These are phyloP conservation scores for Cercis canadensis DNA, from an alignment of 306 rosid genomes.

Conservation along the genomic window DNA sequence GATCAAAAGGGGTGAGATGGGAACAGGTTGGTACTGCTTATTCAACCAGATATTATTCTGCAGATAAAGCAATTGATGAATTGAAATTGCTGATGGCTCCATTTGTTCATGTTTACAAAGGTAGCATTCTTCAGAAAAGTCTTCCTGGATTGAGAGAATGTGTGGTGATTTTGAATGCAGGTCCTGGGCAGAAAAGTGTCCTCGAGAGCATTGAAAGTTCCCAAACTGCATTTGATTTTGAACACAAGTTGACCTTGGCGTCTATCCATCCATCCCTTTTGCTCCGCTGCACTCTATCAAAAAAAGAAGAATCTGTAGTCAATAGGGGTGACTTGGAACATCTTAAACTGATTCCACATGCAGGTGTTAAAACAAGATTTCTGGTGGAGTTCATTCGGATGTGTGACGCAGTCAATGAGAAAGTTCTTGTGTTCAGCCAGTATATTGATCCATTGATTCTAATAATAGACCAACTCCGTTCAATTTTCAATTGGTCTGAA, in stretches of 20 bases:
- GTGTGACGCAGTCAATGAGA: conserved; percentile 38
- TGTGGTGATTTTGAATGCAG: conserved; percentile 43
- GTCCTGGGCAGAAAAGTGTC: conserved; percentile 32
- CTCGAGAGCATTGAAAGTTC: conserved; percentile 29
- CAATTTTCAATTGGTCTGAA: conserved; percentile 28
- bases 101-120: conserved; percentile 49
- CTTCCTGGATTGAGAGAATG: conserved; percentile 51
- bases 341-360: conserved; percentile 22
- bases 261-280: conserved; percentile 54
- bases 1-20: background rate
- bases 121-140: conserved; percentile 41
- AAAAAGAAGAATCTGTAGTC: conserved; percentile 31
- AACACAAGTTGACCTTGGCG: conserved; percentile 34
- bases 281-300: conserved; percentile 4
- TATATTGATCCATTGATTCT: conserved; percentile 29
- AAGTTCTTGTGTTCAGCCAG: conserved; percentile 50
- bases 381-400: conserved; percentile 40
- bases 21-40: conserved; percentile 4
- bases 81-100: conserved; percentile 45
- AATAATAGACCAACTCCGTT: conserved; percentile 30
- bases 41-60: background rate
- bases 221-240: conserved; percentile 12
- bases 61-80: conserved; percentile 29
- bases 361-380: conserved; percentile 46
- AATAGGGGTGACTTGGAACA: conserved; percentile 25